Percentiles rank a stretch among this genome's conserved stretches.
Evolutionary conservation across 371 early-diverging fungal genomes (phyloP).

Genomic region (Choanephora cucurbitarum): DNA sequence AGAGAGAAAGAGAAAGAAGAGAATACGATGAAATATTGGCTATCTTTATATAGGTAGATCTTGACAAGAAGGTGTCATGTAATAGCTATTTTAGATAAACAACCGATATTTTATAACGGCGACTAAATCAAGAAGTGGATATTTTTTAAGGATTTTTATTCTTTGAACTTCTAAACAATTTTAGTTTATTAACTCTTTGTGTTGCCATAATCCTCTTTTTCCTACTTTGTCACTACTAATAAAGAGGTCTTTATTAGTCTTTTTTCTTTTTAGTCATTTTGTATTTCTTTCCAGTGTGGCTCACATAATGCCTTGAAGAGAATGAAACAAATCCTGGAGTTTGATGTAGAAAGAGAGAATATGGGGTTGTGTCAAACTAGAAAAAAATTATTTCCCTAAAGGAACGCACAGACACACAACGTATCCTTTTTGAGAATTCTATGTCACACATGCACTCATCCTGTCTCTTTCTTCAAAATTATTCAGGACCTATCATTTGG

Average conservation of each 20-base stretch:
- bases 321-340: too few species aligned
- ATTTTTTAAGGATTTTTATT: background rate
- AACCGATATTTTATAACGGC: background rate
- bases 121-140: too few species aligned
- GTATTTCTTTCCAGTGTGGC: too few species aligned
- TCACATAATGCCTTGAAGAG: too few species aligned
- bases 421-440: background rate
- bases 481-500: background rate
- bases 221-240: background rate
- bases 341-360: background rate
- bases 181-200: background rate
- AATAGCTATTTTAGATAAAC: background rate
- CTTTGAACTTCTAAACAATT: background rate
- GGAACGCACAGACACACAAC: background rate
- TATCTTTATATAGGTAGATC: too few species aligned
- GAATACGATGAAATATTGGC: too few species aligned
- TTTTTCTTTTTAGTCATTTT: too few species aligned
- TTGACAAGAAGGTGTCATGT: too few species aligned
- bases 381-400: background rate
- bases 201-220: background rate
- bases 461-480: background rate
- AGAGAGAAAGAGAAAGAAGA: slow-evolving; percentile 4
- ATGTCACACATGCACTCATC: background rate
- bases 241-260: too few species aligned
- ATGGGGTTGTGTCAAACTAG: background rate